Conservation (phyloP, 2,329 filamentous ascomycete species). For the Sarocladiaceae sp. region DNA sequence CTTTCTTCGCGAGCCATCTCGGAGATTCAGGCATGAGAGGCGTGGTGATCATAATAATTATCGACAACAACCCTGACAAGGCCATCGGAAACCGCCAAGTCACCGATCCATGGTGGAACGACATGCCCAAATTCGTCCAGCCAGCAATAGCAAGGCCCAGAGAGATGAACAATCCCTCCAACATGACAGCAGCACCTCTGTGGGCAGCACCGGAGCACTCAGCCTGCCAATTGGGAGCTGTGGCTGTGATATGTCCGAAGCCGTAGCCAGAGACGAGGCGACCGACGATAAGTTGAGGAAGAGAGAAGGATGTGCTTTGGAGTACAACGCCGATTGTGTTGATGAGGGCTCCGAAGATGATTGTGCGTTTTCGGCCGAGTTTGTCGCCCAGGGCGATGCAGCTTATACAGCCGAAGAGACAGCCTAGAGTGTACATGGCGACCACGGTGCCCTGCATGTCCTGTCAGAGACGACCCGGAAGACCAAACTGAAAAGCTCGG, state of each 20-base stretch:
- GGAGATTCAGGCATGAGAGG: conserved; percentile 28
- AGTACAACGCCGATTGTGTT: neutral
- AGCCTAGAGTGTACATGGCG: conserved; percentile 42
- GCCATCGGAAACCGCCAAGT: conserved; percentile 42
- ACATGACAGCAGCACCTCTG: conserved; percentile 26
- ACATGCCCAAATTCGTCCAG: conserved; percentile 36
- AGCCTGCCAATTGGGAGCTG: conserved; percentile 31
- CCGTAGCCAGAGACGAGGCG: conserved; percentile 21
- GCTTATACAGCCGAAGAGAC: conserved; percentile 41
- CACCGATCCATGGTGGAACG: conserved; percentile 26
- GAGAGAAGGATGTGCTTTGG: conserved; percentile 7
- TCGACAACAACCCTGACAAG: conserved; percentile 38
- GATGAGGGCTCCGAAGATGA: conserved; percentile 18
- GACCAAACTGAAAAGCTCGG: too few species aligned
- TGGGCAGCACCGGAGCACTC: conserved; percentile 28
- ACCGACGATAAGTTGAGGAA: conserved; percentile 23
- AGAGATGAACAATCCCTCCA: conserved; percentile 28
- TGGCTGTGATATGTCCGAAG: conserved; percentile 36
- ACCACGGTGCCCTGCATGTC: neutral
- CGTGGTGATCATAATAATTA: conserved; percentile 23
- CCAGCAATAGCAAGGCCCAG: conserved; percentile 28
- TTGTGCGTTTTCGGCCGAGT: conserved; percentile 37
- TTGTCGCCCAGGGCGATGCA: conserved; percentile 34
- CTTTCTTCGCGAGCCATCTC: conserved; percentile 13
- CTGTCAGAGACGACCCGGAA: too few species aligned